Percentiles rank a stretch among this genome's conserved stretches.
Conservation (phyloP, 805 yeast species). For the Blastobotrys terrestris region DNA sequence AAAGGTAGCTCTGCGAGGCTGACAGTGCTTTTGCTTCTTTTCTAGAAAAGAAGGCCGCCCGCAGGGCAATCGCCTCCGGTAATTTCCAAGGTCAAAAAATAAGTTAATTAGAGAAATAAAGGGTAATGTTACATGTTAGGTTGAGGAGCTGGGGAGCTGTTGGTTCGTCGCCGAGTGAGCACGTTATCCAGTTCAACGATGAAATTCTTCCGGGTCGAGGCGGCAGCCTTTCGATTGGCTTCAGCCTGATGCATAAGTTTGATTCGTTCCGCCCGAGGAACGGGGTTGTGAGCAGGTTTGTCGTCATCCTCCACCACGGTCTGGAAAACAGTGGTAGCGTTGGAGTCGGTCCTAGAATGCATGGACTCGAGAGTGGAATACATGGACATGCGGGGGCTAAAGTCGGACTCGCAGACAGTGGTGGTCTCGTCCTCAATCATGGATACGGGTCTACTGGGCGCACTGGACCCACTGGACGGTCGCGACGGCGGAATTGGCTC, state of each 20-base stretch:
- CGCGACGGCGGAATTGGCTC: constrained; percentile 3
- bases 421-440: not conserved
- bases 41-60: no score
- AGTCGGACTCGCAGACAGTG: constrained; percentile 4
- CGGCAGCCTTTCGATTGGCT: constrained; percentile 9
- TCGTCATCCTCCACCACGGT: constrained; percentile 21
- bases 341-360: constrained; percentile 8
- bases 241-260: constrained; percentile 20
- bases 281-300: constrained; percentile 1
- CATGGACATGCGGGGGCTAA: constrained; percentile 11
- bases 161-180: constrained; percentile 9
- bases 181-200: constrained; percentile 23
- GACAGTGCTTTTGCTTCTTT: no score
- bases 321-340: constrained; percentile 19
- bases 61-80: no score
- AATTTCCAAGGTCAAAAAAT: no score
- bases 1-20: no score
- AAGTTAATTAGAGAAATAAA: no score
- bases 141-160: not conserved
- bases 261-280: constrained; percentile 21
- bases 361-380: not conserved
- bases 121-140: no score
- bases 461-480: not conserved
- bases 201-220: constrained; percentile 16
- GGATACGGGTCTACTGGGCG: not conserved